Percentiles rank a stretch among this genome's conserved stretches.
Conservation (phyloP, 345 rosid species). For the Citrus sp. region DNA sequence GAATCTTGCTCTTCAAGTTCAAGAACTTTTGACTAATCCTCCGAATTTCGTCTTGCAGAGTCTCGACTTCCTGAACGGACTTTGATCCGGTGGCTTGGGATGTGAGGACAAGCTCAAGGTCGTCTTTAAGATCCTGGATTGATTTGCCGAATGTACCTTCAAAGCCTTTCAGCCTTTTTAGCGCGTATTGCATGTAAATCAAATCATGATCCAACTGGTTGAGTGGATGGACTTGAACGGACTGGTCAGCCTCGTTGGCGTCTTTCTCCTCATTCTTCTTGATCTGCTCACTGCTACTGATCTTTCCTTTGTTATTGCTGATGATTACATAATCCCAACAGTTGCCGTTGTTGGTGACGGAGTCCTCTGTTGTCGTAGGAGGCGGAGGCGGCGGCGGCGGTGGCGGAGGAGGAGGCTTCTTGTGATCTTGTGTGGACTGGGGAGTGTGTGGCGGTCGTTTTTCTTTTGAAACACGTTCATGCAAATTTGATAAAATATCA, state of each 20-base stretch:
- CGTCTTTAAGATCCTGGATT: background rate
- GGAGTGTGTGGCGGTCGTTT: background rate
- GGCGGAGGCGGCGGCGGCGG: too few relatives aligned
- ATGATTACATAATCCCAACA: background rate
- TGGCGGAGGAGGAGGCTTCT: too few relatives aligned
- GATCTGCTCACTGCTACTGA: background rate
- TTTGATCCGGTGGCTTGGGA: too few relatives aligned
- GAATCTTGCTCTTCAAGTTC: slow-evolving; percentile 1
- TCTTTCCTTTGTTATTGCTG: background rate
- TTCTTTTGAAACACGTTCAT: background rate
- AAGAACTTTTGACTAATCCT: background rate
- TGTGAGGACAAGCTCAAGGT: background rate
- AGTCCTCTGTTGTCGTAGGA: background rate
- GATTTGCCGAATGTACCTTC: background rate
- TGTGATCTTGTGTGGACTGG: too few relatives aligned
- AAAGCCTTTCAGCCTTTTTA: background rate
- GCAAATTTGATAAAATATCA: background rate
- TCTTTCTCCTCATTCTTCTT: background rate
- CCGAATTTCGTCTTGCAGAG: background rate
- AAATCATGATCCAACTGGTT: background rate
- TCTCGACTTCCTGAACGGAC: background rate
- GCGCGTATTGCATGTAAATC: background rate
- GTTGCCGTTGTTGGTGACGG: background rate
- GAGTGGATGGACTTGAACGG: background rate
- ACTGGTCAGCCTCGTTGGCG: background rate